Conservation (phyloP, 768 basidiomycete genomes). For the Termitomyces sp. region DNA sequence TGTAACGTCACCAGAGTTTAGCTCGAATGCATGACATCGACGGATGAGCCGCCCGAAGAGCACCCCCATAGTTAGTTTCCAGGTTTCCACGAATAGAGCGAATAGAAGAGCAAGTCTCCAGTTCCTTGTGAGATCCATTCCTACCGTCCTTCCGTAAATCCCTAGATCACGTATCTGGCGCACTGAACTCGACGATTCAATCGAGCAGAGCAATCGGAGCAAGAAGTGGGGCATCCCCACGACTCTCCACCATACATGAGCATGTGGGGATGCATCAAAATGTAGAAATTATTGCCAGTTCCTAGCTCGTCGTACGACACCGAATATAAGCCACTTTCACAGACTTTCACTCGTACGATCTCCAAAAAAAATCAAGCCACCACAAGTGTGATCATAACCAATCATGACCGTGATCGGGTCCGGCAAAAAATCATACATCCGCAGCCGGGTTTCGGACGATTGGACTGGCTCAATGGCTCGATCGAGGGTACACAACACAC, state of each 20-base stretch:
- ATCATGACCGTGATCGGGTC: not conserved
- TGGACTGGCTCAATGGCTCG: not conserved
- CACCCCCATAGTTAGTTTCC: not conserved
- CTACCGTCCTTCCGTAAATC: not conserved
- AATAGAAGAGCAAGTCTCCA: not conserved
- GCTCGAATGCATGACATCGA: not conserved
- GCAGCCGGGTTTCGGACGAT: not conserved
- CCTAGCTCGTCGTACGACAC: not conserved
- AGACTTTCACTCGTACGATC: not conserved
- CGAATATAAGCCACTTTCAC: not conserved
- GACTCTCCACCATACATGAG: not conserved
- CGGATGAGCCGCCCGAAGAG: not conserved
- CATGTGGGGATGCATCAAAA: not conserved
- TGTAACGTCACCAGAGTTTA: not conserved
- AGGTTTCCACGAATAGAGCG: not conserved
- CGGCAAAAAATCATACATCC: not conserved
- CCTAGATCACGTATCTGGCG: not conserved
- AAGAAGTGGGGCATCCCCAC: not conserved
- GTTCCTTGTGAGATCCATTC: not conserved
- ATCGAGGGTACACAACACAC: not conserved
- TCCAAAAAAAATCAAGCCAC: not conserved
- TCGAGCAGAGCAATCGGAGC: not conserved
- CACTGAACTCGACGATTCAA: not conserved
- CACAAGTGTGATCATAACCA: not conserved
- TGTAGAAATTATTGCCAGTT: not conserved